Conservation (phyloP, 148 eudicot species). For the Rhododendron vialii region DNA sequence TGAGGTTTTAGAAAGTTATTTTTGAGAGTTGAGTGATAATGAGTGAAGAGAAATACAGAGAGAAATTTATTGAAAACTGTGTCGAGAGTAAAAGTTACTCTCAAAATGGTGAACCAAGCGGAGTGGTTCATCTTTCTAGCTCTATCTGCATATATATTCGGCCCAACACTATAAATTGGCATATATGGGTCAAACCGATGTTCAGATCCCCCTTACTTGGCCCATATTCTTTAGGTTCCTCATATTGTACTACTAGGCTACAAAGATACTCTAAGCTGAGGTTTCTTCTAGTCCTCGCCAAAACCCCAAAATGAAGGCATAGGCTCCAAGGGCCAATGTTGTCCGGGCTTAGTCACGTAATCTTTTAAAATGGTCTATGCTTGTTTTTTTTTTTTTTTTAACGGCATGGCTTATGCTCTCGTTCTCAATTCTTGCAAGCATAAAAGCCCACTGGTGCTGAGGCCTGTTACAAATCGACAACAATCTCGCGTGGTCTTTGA, state of each 20-base stretch:
- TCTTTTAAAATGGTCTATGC: background rate
- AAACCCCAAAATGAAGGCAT: background rate
- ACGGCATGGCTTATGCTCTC: no score
- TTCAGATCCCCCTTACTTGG: background rate
- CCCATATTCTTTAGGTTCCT: background rate
- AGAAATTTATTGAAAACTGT: no score
- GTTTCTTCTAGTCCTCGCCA: background rate
- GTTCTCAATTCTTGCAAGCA: no score
- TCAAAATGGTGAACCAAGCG: no score
- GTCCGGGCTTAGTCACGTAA: no score
- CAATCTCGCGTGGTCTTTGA: background rate
- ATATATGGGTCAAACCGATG: background rate
- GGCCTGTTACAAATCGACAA: background rate
- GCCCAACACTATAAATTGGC: background rate
- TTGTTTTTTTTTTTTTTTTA: no score
- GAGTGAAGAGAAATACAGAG: no score
- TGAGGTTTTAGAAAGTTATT: no score
- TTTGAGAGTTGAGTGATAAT: no score
- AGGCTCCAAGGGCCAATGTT: background rate
- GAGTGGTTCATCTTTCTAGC: background rate
- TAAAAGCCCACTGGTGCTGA: background rate
- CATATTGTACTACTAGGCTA: background rate
- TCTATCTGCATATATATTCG: background rate
- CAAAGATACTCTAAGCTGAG: background rate
- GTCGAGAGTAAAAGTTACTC: no score